Evolutionary conservation across 1,284 basidiomycete genomes (phyloP).

Genomic region (Cutaneotrichosporon sp.): DNA sequence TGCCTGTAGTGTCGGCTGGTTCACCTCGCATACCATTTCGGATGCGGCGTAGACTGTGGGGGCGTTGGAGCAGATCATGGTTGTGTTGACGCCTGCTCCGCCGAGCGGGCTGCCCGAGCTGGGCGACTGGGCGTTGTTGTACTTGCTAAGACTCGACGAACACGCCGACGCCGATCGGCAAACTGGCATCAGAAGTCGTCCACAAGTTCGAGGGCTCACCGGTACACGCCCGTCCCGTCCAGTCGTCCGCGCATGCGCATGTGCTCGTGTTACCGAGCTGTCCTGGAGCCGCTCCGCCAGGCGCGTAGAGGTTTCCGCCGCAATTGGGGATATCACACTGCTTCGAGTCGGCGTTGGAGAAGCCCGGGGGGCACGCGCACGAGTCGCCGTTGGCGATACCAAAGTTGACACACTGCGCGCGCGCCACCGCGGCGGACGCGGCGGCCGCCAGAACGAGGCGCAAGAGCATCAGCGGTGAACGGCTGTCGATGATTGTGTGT

Average conservation of each 20-base stretch:
- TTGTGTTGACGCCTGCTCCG: conserved; percentile 20
- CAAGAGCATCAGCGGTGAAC: neutral
- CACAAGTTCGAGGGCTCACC: conserved; percentile 30
- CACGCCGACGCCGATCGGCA: conserved; percentile 32
- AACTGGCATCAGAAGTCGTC: conserved; percentile 17
- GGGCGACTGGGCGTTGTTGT: conserved; percentile 1
- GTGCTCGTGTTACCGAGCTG: conserved; percentile 54
- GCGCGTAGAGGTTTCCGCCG: conserved; percentile 65
- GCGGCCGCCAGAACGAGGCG: conserved; percentile 4
- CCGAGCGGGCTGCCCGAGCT: neutral
- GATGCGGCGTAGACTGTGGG: conserved; percentile 31
- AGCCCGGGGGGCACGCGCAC: conserved; percentile 68
- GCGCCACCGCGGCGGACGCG: neutral
- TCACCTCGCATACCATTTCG: conserved; percentile 37
- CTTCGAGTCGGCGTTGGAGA: conserved; percentile 23
- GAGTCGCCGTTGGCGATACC: neutral
- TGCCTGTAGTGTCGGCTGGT: conserved; percentile 73
- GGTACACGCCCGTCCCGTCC: conserved; percentile 72
- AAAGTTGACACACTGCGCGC: conserved; percentile 11
- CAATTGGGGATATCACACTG: conserved; percentile 55
- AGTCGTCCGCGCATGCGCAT: conserved; percentile 65
- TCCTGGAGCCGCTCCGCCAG: conserved; percentile 41
- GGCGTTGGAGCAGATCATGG: conserved; percentile 25
- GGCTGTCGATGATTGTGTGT: neutral
- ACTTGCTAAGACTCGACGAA: conserved; percentile 10